A percentile compares a stretch with the other conserved stretches of the same genome.
phyloP scores from a whole-genome alignment of 768 basidiomycete species.

The Suillus weaverae region DNA sequence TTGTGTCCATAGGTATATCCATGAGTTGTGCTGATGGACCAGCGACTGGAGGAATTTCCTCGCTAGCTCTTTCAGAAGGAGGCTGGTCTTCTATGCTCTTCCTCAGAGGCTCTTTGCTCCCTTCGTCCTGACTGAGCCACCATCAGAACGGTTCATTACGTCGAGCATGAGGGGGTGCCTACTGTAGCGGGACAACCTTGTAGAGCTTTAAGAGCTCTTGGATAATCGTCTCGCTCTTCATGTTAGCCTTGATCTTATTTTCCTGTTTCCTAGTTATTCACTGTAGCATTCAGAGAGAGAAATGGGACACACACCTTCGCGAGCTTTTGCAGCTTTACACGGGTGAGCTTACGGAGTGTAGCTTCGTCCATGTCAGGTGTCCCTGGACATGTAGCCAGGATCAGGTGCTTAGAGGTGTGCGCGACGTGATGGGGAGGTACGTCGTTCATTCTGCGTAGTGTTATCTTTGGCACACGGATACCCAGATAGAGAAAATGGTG shows the following conservation, averaged over 20 bases:
- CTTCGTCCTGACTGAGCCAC: slow-evolving; percentile 14
- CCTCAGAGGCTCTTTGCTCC: slow-evolving; percentile 13
- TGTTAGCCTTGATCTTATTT: slow-evolving; percentile 24
- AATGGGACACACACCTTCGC: slow-evolving; percentile 20
- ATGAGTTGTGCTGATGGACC: slow-evolving; percentile 10
- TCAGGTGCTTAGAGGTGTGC: not conserved
- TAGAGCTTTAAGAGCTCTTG: slow-evolving; percentile 17
- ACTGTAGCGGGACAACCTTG: not conserved
- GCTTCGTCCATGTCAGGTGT: slow-evolving; percentile 12
- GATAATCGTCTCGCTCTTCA: slow-evolving; percentile 29
- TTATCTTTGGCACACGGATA: not conserved
- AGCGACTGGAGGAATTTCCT: not conserved
- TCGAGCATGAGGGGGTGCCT: slow-evolving; percentile 6
- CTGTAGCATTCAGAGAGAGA: not conserved
- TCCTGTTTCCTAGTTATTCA: slow-evolving; percentile 11
- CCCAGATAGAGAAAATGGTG: not conserved
- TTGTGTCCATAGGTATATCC: slow-evolving; percentile 19
- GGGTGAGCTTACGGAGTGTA: slow-evolving; percentile 25
- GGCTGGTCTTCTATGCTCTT: slow-evolving; percentile 12
- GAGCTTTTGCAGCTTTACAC: slow-evolving; percentile 25
- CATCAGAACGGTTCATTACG: slow-evolving; percentile 10
- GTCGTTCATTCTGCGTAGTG: not conserved
- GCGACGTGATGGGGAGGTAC: not conserved
- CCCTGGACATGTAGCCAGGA: not conserved
- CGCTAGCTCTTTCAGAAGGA: not conserved